These are phyloP conservation scores for Rhodomyrtus psidioides DNA, from an alignment of 441 rosid species.

Conservation along the genomic window DNA sequence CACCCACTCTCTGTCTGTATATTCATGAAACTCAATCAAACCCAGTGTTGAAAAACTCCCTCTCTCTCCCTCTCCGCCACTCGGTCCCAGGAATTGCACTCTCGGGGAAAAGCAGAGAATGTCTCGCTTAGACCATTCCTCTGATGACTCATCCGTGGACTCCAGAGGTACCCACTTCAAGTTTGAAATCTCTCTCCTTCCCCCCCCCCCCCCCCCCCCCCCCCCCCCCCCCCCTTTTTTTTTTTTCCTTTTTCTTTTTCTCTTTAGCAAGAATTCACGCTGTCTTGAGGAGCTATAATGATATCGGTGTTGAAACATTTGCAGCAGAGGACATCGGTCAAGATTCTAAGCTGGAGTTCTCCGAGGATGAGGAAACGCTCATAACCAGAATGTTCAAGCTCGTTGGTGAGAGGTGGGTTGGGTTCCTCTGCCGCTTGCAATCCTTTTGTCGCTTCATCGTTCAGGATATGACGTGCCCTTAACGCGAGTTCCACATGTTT, in stretches of 20 bases:
- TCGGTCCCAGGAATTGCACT: neutral
- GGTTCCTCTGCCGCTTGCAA: neutral
- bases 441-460: neutral
- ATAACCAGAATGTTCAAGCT: slow-evolving; percentile 46
- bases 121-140: slow-evolving; percentile 35
- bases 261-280: neutral
- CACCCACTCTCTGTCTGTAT: neutral
- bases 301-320: neutral
- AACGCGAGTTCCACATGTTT: neutral
- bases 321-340: slow-evolving; percentile 25
- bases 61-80: neutral
- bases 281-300: neutral
- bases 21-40: neutral
- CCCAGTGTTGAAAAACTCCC: neutral
- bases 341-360: slow-evolving; percentile 40
- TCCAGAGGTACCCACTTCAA: slow-evolving; percentile 25
- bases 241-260: too few relatives aligned
- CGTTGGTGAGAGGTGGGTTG: slow-evolving; percentile 44
- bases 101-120: neutral
- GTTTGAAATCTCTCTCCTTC: neutral
- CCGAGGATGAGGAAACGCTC: slow-evolving; percentile 55
- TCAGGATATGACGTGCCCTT: neutral
- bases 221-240: too few relatives aligned
- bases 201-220: too few relatives aligned
- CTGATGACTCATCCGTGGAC: slow-evolving; percentile 24